Evolutionary conservation across 2,329 filamentous ascomycete species (phyloP).

Genomic region (Dactylella cylindrospora): DNA sequence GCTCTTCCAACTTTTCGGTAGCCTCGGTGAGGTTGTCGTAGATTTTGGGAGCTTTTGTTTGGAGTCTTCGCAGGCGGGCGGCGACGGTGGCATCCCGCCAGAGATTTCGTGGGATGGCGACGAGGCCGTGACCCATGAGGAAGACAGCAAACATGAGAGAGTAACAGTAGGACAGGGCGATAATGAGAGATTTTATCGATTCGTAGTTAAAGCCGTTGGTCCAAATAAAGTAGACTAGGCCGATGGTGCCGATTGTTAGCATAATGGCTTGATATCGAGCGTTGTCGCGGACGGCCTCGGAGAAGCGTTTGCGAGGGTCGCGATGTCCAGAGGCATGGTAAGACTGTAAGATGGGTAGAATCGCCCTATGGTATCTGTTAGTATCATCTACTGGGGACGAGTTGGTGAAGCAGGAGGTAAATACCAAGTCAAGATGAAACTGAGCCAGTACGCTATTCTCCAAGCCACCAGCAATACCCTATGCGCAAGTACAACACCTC

Average conservation of each 20-base stretch:
- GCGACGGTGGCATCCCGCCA: slow-evolving; percentile 78
- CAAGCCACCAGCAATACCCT: slow-evolving; percentile 80
- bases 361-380: slow-evolving; percentile 51
- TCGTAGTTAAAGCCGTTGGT: slow-evolving; percentile 71
- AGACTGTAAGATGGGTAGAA: slow-evolving; percentile 88
- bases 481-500: slow-evolving; percentile 84
- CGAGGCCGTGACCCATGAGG: slow-evolving; percentile 94
- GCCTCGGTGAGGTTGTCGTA: slow-evolving; percentile 89
- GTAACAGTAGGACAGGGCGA: slow-evolving; percentile 95
- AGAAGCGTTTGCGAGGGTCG: slow-evolving; percentile 74
- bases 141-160: slow-evolving; percentile 89
- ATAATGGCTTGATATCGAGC: slow-evolving; percentile 84
- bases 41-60: slow-evolving; percentile 74
- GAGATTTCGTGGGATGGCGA: slow-evolving; percentile 80
- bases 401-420: slow-evolving; percentile 46
- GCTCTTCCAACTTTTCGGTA: slow-evolving; percentile 72
- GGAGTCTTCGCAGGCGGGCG: slow-evolving; percentile 71
- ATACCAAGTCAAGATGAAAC: slow-evolving; percentile 90
- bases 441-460: slow-evolving; percentile 96
- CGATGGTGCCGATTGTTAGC: slow-evolving; percentile 68
- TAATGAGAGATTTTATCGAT: slow-evolving; percentile 78
- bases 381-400: slow-evolving; percentile 1
- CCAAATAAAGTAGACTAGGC: slow-evolving; percentile 79
- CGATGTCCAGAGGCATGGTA: slow-evolving; percentile 93
- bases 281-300: slow-evolving; percentile 84